Conservation (phyloP, 2,329 filamentous ascomycete species). For the Trichoderma aggressivum region DNA sequence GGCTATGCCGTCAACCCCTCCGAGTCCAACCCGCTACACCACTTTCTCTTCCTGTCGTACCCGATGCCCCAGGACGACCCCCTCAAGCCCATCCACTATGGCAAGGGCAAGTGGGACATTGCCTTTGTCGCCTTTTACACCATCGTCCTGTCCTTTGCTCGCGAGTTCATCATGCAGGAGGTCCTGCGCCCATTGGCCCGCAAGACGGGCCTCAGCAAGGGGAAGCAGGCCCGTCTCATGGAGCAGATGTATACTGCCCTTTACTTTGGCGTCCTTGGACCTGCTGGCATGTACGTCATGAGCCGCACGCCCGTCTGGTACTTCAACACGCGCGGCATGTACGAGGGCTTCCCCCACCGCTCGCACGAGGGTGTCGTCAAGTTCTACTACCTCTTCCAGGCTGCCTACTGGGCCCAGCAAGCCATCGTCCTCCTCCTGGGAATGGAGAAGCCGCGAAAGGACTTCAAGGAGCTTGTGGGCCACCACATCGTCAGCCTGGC, state of each 20-base stretch:
- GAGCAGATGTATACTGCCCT: conserved; percentile 93
- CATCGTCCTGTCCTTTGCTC: conserved; percentile 84
- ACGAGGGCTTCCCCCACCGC: conserved; percentile 79
- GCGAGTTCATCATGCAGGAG: conserved; percentile 94
- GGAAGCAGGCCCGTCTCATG: conserved; percentile 89
- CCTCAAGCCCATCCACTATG: conserved; percentile 64
- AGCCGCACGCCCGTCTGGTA: conserved; percentile 89
- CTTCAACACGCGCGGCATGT: conserved; percentile 89
- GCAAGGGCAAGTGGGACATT: conserved; percentile 82
- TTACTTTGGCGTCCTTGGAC: conserved; percentile 81
- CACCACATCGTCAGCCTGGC: conserved; percentile 88
- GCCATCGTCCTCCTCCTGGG: conserved; percentile 81
- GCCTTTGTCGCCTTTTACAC: conserved; percentile 88
- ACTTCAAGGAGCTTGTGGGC: conserved; percentile 88
- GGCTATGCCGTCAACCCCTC: conserved; percentile 74
- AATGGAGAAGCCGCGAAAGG: conserved; percentile 89
- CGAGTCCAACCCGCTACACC: conserved; percentile 72
- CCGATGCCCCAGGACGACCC: conserved; percentile 52
- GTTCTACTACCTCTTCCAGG: conserved; percentile 93
- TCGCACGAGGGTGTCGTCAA: conserved; percentile 81
- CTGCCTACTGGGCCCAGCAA: conserved; percentile 94
- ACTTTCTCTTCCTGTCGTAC: conserved; percentile 89
- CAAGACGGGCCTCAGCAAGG: conserved; percentile 65
- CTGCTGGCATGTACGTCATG: conserved; percentile 88
- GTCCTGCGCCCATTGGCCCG: conserved; percentile 74